Base-by-base conservation (phyloP, 169 alveolate genomes). In the Plasmodium coatneyi region DNA sequence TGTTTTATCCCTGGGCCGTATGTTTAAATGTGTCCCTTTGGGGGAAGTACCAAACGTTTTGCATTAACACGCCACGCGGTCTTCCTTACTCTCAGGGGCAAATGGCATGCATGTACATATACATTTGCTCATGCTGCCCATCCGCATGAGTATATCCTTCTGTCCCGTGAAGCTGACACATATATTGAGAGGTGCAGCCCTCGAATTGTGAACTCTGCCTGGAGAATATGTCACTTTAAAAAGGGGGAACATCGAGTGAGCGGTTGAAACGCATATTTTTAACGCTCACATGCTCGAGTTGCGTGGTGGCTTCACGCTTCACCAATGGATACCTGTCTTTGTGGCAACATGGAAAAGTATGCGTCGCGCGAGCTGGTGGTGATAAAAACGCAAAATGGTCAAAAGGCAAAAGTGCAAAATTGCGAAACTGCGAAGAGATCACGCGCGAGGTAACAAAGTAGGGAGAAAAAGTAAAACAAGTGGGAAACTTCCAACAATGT, bases 261-360 rank as follows among this genome's bases (percentile, higher is more conserved):
- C 30, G 52, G 41, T 72, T 84, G 79, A 84, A 71, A 70, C 56
- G 28, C 54, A 25, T 52, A 72, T 72, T 32, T 84, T 84, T 84
- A 84, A 72, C 36, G 78, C 41, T 84, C 54, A 19, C 52, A 28
- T 41, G 36, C 46, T 66, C 36, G 41, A 71, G 54, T 71, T 22
- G 39, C 72, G 49, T 28, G 46, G 78, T 81, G 80, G 41, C 30
- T 12, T 5, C 22, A 72, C 54, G 52, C 25, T 84, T 84, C 78
- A 16, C 52, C 16, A 36, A 32, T 84, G 74, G 54, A 72, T 43
- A 70, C 79, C 36, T 84, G 92, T 84, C 92, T 84, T 82, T 54
- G 79, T 71, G 78, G 72, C 78, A 66, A 39, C 41, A 39, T 80
- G 60, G 71, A 4, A 25, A 82, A 4, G 80, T 12, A 39, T 39